Evolutionary conservation across 371 early-diverging fungal genomes (phyloP).

Genomic region (Circinella umbellata): DNA sequence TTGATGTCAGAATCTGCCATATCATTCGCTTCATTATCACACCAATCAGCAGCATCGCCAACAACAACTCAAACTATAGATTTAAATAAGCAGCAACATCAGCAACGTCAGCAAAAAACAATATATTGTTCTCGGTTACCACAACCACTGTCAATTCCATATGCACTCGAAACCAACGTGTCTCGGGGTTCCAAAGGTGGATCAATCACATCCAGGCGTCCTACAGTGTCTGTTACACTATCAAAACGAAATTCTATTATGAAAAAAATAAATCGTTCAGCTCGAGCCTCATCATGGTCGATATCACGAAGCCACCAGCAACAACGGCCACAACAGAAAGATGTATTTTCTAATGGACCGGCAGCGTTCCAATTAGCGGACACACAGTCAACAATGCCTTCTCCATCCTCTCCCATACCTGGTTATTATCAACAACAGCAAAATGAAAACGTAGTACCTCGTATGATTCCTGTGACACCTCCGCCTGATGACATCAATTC

Average conservation of each 20-base stretch:
- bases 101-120: neutral
- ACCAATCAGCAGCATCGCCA: neutral
- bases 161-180: neutral
- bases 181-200: neutral
- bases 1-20: neutral
- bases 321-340: neutral
- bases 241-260: neutral
- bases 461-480: neutral
- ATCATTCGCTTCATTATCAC: neutral
- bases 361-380: neutral
- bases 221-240: neutral
- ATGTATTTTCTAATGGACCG: neutral
- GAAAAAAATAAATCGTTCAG: neutral
- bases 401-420: neutral
- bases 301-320: neutral
- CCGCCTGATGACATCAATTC: neutral
- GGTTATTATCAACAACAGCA: neutral
- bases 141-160: slow-evolving; percentile 1
- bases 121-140: neutral
- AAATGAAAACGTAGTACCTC: neutral
- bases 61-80: neutral
- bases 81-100: neutral
- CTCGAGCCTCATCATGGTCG: neutral
- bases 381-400: neutral
- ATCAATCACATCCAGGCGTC: neutral